phyloP scores from a whole-genome alignment of 768 basidiomycete species.

The Calocera cornea region DNA sequence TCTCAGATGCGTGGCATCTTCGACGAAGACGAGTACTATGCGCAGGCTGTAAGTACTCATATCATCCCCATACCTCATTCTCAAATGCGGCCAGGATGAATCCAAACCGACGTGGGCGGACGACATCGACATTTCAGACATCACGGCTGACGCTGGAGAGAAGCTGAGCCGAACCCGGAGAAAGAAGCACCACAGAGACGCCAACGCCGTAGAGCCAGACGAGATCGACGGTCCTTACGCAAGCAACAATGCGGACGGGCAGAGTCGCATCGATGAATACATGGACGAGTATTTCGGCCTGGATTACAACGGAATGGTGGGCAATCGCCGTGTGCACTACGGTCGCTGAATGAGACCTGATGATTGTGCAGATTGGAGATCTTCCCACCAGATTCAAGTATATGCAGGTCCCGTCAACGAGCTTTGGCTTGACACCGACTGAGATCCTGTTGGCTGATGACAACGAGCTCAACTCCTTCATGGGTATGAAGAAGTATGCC shows the following conservation, averaged over 20 bases:
- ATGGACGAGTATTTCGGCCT: constrained; percentile 84
- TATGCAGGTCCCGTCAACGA: constrained; percentile 45
- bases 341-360: not conserved
- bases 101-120: constrained; percentile 87
- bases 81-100: constrained; percentile 21
- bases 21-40: constrained; percentile 31
- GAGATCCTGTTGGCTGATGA: constrained; percentile 90
- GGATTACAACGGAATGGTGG: constrained; percentile 90
- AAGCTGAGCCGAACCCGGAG: constrained; percentile 18
- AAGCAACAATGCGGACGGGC: constrained; percentile 82
- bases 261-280: constrained; percentile 67
- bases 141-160: constrained; percentile 30
- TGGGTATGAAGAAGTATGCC: constrained; percentile 80
- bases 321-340: constrained; percentile 18
- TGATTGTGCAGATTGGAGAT: constrained; percentile 53
- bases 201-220: constrained; percentile 50
- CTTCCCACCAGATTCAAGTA: constrained; percentile 92
- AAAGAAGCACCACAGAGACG: constrained; percentile 26
- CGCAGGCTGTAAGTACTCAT: constrained; percentile 18
- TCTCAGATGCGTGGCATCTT: constrained; percentile 67
- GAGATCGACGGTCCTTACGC: constrained; percentile 4
- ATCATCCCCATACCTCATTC: not conserved
- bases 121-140: constrained; percentile 69
- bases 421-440: constrained; percentile 57
- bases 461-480: constrained; percentile 80